These are phyloP conservation scores for Didymella arachidicola DNA, from an alignment of 2,329 filamentous ascomycete species.

Conservation along the genomic window DNA sequence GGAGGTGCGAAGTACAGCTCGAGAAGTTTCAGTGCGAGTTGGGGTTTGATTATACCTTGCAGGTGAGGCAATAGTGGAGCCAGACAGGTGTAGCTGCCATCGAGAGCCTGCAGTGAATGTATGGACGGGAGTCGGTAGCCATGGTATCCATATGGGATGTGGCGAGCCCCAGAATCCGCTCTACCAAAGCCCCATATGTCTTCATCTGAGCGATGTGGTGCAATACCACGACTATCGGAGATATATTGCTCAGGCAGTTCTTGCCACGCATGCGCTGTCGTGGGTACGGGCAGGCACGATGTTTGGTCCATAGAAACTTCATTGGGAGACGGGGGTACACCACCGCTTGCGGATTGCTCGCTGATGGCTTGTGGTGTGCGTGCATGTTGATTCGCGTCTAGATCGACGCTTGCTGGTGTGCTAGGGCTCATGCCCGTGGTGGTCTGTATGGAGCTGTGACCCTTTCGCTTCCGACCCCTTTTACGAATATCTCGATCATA, in stretches of 20 bases:
- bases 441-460: neutral
- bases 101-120: neutral
- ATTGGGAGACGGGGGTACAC: neutral
- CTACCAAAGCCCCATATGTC: neutral
- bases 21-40: slow-evolving; percentile 2
- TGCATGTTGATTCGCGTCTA: neutral
- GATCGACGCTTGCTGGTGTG: neutral
- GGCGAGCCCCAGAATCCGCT: neutral
- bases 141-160: neutral
- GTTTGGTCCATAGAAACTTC: neutral
- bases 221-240: neutral
- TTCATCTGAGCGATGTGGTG: neutral
- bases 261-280: neutral
- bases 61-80: slow-evolving; percentile 1
- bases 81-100: neutral
- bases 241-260: neutral
- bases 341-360: neutral
- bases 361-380: neutral
- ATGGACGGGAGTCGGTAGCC: neutral
- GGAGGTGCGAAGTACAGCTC: slow-evolving; percentile 8
- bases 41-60: neutral
- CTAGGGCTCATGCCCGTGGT: neutral
- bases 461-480: slow-evolving; percentile 5
- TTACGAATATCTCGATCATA: slow-evolving; percentile 8
- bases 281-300: neutral